These are phyloP conservation scores for Pilaira anomala DNA, from an alignment of 192 early-diverging fungal species.

Conservation along the genomic window DNA sequence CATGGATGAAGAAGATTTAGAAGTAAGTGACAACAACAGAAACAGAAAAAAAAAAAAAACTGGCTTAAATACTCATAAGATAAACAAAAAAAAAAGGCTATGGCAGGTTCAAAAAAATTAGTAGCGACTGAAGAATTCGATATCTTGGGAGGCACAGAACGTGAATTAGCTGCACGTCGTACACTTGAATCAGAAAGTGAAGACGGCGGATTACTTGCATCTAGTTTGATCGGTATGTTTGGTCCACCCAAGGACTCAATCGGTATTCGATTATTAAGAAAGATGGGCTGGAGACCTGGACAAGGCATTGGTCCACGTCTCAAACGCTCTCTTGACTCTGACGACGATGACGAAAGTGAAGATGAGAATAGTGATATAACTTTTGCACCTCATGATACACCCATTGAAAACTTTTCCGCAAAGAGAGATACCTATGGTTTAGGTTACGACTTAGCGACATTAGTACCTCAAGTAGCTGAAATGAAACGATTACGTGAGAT, in stretches of 20 bases:
- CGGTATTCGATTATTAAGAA: slow-evolving; percentile 58
- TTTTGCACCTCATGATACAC: slow-evolving; percentile 70
- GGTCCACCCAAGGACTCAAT: slow-evolving; percentile 60
- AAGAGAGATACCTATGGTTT: slow-evolving; percentile 62
- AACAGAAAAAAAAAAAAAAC: background rate
- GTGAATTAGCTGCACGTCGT: slow-evolving; percentile 51
- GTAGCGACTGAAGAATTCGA: slow-evolving; percentile 69
- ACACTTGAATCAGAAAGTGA: slow-evolving; percentile 38
- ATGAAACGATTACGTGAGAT: slow-evolving; percentile 39
- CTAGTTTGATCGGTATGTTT: slow-evolving; percentile 54
- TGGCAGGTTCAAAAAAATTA: slow-evolving; percentile 47
- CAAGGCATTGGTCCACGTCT: slow-evolving; percentile 79
- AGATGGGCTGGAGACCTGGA: slow-evolving; percentile 88
- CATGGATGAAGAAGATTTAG: slow-evolving; percentile 96
- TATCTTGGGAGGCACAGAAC: slow-evolving; percentile 57
- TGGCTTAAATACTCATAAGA: background rate
- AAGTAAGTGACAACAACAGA: slow-evolving; percentile 43
- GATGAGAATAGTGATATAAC: slow-evolving; percentile 43
- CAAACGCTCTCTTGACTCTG: slow-evolving; percentile 21
- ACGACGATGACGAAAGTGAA: slow-evolving; percentile 34
- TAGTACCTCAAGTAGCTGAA: slow-evolving; percentile 56
- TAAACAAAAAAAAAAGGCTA: slow-evolving; percentile 28
- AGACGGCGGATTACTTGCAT: slow-evolving; percentile 33
- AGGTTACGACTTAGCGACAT: slow-evolving; percentile 65
- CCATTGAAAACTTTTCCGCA: slow-evolving; percentile 40